phyloP scores from a whole-genome alignment of 1,284 basidiomycete species.

The Stygiomarasmius scandens region DNA sequence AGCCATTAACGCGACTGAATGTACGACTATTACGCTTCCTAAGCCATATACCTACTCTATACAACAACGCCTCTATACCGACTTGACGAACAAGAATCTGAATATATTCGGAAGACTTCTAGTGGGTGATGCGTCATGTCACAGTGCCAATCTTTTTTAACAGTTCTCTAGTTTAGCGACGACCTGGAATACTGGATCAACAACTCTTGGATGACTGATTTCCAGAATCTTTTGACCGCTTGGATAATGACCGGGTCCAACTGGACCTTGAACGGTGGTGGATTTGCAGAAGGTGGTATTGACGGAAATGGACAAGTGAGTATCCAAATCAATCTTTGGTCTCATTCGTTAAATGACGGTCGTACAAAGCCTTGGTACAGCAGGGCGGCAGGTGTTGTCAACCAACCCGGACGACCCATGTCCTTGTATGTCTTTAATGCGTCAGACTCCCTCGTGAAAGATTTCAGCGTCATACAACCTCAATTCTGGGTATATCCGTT shows the following conservation, averaged over 20 bases:
- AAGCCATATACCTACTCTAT: neutral
- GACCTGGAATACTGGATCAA: constrained; percentile 27
- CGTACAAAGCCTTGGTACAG: constrained; percentile 27
- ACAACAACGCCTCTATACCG: neutral
- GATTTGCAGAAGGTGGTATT: constrained; percentile 28
- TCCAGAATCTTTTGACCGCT: constrained; percentile 32
- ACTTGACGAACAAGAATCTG: neutral
- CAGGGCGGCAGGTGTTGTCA: constrained; percentile 32
- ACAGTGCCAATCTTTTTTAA: too few relatives aligned
- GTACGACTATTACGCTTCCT: neutral
- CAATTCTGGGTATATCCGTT: neutral
- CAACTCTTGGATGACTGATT: constrained; percentile 31
- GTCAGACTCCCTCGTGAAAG: constrained; percentile 30
- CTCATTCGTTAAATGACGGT: neutral
- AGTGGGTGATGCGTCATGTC: too few relatives aligned
- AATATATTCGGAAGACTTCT: neutral
- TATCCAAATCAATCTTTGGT: neutral
- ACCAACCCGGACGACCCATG: constrained; percentile 34
- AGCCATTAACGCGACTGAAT: neutral
- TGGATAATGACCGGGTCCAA: constrained; percentile 34
- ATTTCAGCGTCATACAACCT: constrained; percentile 33
- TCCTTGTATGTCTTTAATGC: constrained; percentile 31
- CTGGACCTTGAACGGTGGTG: constrained; percentile 30
- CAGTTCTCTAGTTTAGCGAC: neutral
- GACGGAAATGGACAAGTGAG: constrained; percentile 38